A percentile compares a stretch with the other conserved stretches of the same genome.
Evolutionary conservation across 495 filamentous ascomycete genomes (phyloP).

Genomic region (Delitschia confertaspora): DNA sequence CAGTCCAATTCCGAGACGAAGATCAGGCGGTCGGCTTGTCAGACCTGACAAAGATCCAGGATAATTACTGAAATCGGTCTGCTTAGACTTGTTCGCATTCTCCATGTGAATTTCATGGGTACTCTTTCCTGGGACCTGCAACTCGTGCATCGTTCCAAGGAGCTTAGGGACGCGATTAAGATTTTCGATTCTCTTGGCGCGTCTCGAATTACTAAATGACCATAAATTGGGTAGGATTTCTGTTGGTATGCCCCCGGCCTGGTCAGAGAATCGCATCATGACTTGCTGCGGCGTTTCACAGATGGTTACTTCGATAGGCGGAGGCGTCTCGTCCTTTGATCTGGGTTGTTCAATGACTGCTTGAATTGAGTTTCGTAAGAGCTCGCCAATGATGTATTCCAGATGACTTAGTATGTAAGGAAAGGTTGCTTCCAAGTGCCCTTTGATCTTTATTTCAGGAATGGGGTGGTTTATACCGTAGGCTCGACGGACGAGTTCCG

Average conservation of each 20-base stretch:
- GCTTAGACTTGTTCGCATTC: conserved; percentile 25
- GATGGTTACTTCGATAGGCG: conserved; percentile 86
- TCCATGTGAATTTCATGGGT: conserved; percentile 1
- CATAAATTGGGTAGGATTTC: conserved; percentile 84
- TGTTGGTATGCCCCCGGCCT: conserved; percentile 80
- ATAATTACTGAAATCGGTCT: conserved; percentile 19
- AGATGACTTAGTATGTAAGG: conserved; percentile 94
- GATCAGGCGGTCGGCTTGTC: conserved; percentile 71
- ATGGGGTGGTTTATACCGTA: conserved; percentile 60
- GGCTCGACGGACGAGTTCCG: conserved; percentile 57
- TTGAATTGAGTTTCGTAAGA: conserved; percentile 90
- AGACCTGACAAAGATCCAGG: conserved; percentile 65
- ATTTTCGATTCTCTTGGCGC: conserved; percentile 64
- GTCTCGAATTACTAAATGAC: conserved; percentile 88
- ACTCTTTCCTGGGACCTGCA: conserved; percentile 34
- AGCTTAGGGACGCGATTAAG: conserved; percentile 80
- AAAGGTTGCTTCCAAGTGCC: conserved; percentile 82
- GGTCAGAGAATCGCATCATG: conserved; percentile 91
- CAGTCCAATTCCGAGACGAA: conserved; percentile 86
- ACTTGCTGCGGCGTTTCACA: conserved; percentile 94
- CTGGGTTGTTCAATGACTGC: conserved; percentile 68
- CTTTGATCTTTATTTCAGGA: conserved; percentile 75
- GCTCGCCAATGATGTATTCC: conserved; percentile 94
- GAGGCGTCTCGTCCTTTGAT: conserved; percentile 41
- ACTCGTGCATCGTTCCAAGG: conserved; percentile 90